These are phyloP conservation scores for Gyrodon lividus DNA, from an alignment of 768 basidiomycete genomes.

Conservation along the genomic window DNA sequence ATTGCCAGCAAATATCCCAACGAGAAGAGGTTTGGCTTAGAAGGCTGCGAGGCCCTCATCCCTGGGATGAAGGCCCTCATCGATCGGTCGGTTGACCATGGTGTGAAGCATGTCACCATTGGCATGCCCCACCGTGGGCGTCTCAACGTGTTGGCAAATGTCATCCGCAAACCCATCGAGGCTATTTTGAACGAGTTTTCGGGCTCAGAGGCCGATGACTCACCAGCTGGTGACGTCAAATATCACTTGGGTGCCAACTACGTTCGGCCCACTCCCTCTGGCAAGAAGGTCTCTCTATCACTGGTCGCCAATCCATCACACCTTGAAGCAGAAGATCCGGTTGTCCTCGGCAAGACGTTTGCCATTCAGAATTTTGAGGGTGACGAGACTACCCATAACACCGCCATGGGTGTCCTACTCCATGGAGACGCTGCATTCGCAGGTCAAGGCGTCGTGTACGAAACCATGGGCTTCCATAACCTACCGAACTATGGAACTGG, in stretches of 20 bases:
- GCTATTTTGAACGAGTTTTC: conserved; percentile 97
- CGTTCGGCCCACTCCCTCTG: conserved; percentile 94
- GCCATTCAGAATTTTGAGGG: conserved; percentile 93
- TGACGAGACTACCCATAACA: conserved; percentile 75
- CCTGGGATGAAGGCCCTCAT: conserved; percentile 99
- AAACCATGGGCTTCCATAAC: conserved; percentile 98
- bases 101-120: conserved; percentile 93
- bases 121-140: conserved; percentile 99
- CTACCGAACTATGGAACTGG: conserved; percentile 95
- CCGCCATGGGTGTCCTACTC: conserved; percentile 92
- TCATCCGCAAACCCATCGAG: conserved; percentile 97
- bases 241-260: conserved; percentile 99
- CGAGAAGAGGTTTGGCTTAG: conserved; percentile 98
- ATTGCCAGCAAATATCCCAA: conserved; percentile 98
- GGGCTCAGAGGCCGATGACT: conserved; percentile 69
- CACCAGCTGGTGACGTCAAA: conserved; percentile 95
- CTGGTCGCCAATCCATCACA: conserved; percentile 99
- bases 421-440: conserved; percentile 99
- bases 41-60: conserved; percentile 95
- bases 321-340: conserved; percentile 94
- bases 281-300: conserved; percentile 96
- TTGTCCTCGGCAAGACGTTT: conserved; percentile 98
- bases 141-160: conserved; percentile 96
- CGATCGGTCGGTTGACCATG: conserved; percentile 95
- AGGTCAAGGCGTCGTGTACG: conserved; percentile 97